phyloP scores from a whole-genome alignment of 345 rosid species.

The Cardamine occulta region DNA sequence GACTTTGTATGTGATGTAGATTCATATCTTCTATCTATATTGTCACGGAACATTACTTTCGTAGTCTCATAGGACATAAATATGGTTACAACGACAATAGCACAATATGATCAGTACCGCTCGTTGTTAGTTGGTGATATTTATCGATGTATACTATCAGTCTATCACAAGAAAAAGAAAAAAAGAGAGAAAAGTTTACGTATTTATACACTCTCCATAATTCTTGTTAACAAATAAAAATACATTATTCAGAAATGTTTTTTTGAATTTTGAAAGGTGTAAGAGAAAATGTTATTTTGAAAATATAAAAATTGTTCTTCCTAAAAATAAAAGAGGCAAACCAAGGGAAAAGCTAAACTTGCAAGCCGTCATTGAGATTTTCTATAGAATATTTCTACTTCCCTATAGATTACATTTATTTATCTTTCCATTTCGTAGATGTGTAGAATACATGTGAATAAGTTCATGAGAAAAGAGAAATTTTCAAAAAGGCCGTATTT shows the following conservation, averaged over 20 bases:
- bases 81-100: neutral
- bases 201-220: neutral
- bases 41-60: constrained; percentile 4
- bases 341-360: constrained; percentile 18
- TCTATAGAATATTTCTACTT: neutral
- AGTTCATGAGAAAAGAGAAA: neutral
- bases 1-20: constrained; percentile 32
- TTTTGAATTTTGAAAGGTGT: neutral
- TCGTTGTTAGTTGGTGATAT: constrained; percentile 14
- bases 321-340: neutral
- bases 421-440: neutral
- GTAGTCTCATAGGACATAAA: constrained; percentile 4
- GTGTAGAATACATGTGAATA: neutral
- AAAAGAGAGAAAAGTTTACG: neutral
- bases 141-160: neutral
- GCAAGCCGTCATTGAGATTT: constrained; percentile 30
- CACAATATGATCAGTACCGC: neutral
- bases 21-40: constrained; percentile 17
- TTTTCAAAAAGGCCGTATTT: neutral
- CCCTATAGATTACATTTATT: neutral
- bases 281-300: neutral
- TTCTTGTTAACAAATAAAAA: neutral
- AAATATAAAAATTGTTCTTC: neutral
- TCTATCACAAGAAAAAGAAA: neutral
- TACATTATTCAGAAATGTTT: neutral